These are phyloP conservation scores for Wallacemonas sp. DNA, from an alignment of 208 protist species.

Conservation along the genomic window DNA sequence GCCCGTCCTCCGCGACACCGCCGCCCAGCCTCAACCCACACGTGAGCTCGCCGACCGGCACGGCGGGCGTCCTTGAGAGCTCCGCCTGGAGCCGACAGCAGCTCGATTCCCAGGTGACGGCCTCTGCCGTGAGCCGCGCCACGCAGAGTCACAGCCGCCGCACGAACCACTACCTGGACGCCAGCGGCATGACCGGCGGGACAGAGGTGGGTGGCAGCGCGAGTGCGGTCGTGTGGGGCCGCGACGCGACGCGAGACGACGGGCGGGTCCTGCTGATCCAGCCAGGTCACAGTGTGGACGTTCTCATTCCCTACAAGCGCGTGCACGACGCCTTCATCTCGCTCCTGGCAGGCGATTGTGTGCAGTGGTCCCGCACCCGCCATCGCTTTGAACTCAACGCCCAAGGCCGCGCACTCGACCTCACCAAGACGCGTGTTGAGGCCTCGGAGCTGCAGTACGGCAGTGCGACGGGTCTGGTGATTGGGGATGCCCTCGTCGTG, in stretches of 20 bases:
- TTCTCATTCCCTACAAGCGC: conserved; percentile 43
- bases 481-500: conserved; percentile 31
- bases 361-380: conserved; percentile 16
- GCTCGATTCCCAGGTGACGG: background rate
- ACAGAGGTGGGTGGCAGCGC: too few relatives aligned
- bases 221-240: too few relatives aligned
- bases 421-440: conserved; percentile 18
- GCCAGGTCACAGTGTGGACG: conserved; percentile 30
- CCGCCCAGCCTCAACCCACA: background rate
- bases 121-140: background rate
- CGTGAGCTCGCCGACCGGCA: too few relatives aligned
- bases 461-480: conserved; percentile 29
- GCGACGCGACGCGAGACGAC: conserved; percentile 20
- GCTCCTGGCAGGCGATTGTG: conserved; percentile 35
- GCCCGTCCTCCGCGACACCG: background rate
- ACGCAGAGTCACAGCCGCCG: too few relatives aligned
- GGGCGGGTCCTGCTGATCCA: conserved; percentile 26
- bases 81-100: background rate
- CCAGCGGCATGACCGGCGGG: background rate
- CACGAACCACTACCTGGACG: background rate
- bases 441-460: conserved; percentile 55
- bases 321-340: conserved; percentile 29
- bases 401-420: conserved; percentile 23
- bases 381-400: conserved; percentile 26
- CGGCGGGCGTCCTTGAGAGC: background rate